Base-by-base conservation (phyloP, 2,329 filamentous ascomycete genomes). In the Didymella exigua region DNA sequence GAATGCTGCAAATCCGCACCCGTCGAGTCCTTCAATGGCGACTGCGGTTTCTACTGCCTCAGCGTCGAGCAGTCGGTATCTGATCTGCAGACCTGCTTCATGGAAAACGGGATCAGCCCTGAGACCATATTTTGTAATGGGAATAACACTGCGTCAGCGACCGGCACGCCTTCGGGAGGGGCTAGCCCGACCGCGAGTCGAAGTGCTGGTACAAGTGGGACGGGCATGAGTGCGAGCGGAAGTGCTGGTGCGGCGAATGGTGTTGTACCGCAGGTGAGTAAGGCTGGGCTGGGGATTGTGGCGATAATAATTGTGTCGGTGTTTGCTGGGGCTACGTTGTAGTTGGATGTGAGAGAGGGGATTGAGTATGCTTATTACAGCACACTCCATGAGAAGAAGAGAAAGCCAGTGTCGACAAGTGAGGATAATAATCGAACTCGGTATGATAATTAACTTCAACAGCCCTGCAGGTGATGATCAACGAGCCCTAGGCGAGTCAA, bases 1-100 rank as follows among this genome's bases (percentile, higher is more conserved):
- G 49, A 55, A 37, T 74, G 71, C 66, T 74, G 71, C 67, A 71
- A 71, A 34, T 54, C 57, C 29, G 69, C 68, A 7, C 64, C 69
- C 6, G 70, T 73, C 40, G 63, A 71, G 43, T 50, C 56, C 2
- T 73, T 58, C 53, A 70, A 67, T 33, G 62, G 61, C 49, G 55
- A 62, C 26, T 74, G 71, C 56, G 69, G 67, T 13, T 60, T 63
- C 46, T 73, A 68, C 54, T 74, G 71, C 44, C 61, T 74, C 2
- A 58, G 63, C 8, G 53, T 64, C 13, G 61, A 65, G 27, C 70
- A 74, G 41, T 58, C 56, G 5, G 61, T 72, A 29, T 58, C 51
- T 7, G 66, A 72, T 18, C 55, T 74, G 3, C 57, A 62, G 49
- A 62, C 56, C 23, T 74, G 71, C 51, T 69, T 68, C 36, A 63